These are phyloP conservation scores for Zizania palustris DNA, from an alignment of 202 grass and related monocot genomes.

Conservation along the genomic window DNA sequence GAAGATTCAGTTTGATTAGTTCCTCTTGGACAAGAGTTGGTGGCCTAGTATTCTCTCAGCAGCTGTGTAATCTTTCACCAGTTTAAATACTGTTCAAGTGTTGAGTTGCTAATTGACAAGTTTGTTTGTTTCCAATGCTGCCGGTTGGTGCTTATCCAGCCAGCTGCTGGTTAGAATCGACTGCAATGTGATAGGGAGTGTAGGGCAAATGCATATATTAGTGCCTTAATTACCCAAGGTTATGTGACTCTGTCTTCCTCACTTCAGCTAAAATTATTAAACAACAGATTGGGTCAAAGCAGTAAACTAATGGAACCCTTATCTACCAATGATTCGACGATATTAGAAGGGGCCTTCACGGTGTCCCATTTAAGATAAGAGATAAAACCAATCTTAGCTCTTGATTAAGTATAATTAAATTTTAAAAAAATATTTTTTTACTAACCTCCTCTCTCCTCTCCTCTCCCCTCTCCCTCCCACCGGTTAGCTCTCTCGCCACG, in stretches of 20 bases:
- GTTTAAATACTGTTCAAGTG: slow-evolving; percentile 25
- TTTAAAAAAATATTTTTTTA: no score
- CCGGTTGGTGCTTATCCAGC: slow-evolving; percentile 40
- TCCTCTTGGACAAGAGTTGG: slow-evolving; percentile 3
- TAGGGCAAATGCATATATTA: not conserved
- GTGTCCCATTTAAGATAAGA: no score
- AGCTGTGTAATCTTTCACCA: slow-evolving; percentile 12
- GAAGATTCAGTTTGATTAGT: slow-evolving; percentile 1
- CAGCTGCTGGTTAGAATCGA: not conserved
- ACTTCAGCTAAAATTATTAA: slow-evolving; percentile 17
- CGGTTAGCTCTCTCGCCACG: no score
- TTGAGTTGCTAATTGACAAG: slow-evolving; percentile 32
- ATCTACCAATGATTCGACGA: not conserved
- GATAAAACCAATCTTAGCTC: no score
- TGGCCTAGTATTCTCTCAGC: not conserved
- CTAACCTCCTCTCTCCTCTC: no score
- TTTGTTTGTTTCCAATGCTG: slow-evolving; percentile 42
- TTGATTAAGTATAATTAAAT: no score
- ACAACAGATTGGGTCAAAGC: slow-evolving; percentile 36
- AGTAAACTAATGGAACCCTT: slow-evolving; percentile 31
- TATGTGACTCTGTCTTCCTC: slow-evolving; percentile 14
- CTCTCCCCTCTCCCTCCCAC: no score
- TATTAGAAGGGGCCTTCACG: no score
- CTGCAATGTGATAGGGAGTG: not conserved
- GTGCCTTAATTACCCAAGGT: not conserved